A percentile compares a stretch with the other conserved stretches of the same genome.
These are phyloP conservation scores for Sphenostylis stenocarpa DNA, from an alignment of 306 rosid genomes.

Conservation along the genomic window DNA sequence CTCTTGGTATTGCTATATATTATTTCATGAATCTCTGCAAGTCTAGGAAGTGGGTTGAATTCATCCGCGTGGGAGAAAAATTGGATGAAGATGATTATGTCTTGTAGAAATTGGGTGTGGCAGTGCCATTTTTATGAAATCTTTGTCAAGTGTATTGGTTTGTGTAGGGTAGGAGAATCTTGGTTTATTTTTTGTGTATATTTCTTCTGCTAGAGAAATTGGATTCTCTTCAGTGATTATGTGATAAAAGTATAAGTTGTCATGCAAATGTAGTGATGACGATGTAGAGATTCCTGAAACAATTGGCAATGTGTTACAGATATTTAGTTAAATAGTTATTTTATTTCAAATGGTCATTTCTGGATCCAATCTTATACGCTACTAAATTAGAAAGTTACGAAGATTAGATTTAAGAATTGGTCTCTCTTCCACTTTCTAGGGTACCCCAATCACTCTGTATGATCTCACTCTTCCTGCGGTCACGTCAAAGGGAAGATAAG, in stretches of 20 bases:
- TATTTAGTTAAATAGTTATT: background rate
- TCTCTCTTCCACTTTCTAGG: no score
- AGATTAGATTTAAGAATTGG: background rate
- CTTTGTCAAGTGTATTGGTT: background rate
- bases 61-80: slow-evolving; percentile 25
- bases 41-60: slow-evolving; percentile 39
- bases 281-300: background rate
- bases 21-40: slow-evolving; percentile 46
- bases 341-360: background rate
- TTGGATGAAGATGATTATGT: slow-evolving; percentile 15
- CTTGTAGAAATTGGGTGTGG: background rate
- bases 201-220: background rate
- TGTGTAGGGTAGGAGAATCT: slow-evolving; percentile 43
- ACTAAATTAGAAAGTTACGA: background rate
- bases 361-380: background rate
- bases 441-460: background rate
- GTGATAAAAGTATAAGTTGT: background rate
- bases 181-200: slow-evolving; percentile 15
- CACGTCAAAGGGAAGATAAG: background rate
- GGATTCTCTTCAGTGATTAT: slow-evolving; percentile 22
- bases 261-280: background rate
- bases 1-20: slow-evolving; percentile 34
- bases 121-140: background rate
- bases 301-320: background rate
- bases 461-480: background rate